Conservation (phyloP, 2,329 filamentous ascomycete genomes). For the Apiospora kogelbergensis region DNA sequence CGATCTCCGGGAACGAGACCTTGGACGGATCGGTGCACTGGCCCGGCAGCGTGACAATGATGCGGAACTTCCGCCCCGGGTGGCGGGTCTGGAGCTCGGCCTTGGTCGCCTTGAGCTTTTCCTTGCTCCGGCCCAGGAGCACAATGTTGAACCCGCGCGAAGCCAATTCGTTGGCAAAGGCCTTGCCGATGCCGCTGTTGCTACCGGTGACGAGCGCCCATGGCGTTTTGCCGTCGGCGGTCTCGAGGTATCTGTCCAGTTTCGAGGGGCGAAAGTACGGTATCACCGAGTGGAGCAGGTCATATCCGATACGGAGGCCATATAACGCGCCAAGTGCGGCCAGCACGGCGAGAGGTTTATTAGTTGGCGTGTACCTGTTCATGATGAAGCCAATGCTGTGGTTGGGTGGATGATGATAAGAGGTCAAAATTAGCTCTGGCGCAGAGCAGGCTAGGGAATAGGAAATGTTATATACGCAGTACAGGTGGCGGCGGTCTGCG, state of each 20-base stretch:
- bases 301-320: not conserved
- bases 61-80: constrained; percentile 36
- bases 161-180: constrained; percentile 48
- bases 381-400: not conserved
- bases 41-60: constrained; percentile 32
- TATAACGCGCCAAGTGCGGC: constrained; percentile 2
- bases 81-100: constrained; percentile 34
- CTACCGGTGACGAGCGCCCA: constrained; percentile 52
- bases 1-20: not conserved
- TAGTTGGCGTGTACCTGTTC: not conserved
- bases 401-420: not conserved
- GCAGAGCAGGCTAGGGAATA: not conserved
- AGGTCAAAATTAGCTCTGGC: not conserved
- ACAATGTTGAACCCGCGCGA: constrained; percentile 53
- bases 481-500: not conserved
- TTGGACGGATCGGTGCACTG: not conserved
- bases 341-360: constrained; percentile 6
- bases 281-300: not conserved
- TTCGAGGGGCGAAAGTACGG: constrained; percentile 5
- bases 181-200: constrained; percentile 51
- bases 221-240: constrained; percentile 10
- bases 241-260: constrained; percentile 3
- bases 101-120: constrained; percentile 41
- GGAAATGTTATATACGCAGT: not conserved
- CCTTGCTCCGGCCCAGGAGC: constrained; percentile 49